Evolutionary conservation across 371 early-diverging fungal genomes (phyloP), one percentile per base, ranked within the genome.

Genomic region (Fennellomyces sp.): DNA sequence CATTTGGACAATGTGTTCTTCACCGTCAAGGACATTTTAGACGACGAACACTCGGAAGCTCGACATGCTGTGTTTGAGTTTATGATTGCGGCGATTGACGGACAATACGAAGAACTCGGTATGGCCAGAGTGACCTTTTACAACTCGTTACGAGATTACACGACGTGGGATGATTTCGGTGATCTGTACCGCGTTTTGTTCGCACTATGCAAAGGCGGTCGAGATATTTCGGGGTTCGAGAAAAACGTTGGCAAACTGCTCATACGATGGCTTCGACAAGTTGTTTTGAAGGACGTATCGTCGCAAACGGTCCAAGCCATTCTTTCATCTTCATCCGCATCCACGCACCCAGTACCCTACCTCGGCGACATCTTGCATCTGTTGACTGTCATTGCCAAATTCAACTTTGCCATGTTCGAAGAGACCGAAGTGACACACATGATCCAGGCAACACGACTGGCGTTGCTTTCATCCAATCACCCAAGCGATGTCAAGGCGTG

Each of bases 181-280:
- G 81, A 86, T 62, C 84, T 83, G 68, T 77, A 85, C 27, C 63
- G 65, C 23, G 86, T 85, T 3, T 58, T 88, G 11, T 75, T 64
- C 50, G 81, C 80, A 25, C 78, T 91, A 3, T 86, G 82, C 49
- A 88, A 88, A 42, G 81, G 87, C 33, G 91, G 90, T 3, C 77
- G 91, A 38, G 89, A 91, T 56, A 80, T 90, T 21, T 83, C 88
- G 38, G 82, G 84, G 1, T 86, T 90, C 53, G 91, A 91, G 67
- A 88, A 88, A 64, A 88, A 86, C 51, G 73, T 91, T 5, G 81
- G 66, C 15, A 76, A 78, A 33, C 62, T 87, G 7, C 63, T 89
- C 52, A 75, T 81, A 17, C 74, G 76, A 30, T 87, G 89, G 89
- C 56, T 86, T 25, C 17, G 23, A 23, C 69, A 70, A 36, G 70